Conservation (phyloP, 768 basidiomycete species). For the Cystoderma amianthinum region DNA sequence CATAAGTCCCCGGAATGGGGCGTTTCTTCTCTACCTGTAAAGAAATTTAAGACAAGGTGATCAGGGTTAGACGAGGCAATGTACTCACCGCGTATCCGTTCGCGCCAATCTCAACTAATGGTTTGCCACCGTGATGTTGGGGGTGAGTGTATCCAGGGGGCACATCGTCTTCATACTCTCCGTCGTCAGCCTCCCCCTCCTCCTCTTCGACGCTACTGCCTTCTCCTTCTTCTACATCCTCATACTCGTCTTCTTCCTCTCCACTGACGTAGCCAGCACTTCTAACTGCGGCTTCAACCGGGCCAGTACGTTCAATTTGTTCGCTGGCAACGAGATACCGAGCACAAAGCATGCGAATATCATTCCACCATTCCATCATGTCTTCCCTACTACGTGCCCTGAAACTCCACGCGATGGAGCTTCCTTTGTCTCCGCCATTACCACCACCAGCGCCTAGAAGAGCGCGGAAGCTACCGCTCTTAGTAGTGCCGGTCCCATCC, state of each 20-base stretch:
- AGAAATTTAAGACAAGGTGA: not conserved
- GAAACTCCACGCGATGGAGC: constrained; percentile 87
- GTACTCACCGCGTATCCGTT: constrained; percentile 61
- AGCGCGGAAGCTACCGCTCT: constrained; percentile 44
- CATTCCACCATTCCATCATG: constrained; percentile 99
- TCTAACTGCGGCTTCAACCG: constrained; percentile 88
- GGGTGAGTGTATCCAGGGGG: constrained; percentile 60
- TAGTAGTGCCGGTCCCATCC: constrained; percentile 67
- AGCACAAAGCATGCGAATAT: constrained; percentile 88
- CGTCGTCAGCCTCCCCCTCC: constrained; percentile 26
- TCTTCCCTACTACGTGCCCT: constrained; percentile 85
- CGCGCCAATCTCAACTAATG: constrained; percentile 30
- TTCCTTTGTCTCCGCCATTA: too few relatives aligned
- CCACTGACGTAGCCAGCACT: constrained; percentile 85
- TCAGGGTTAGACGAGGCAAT: not conserved
- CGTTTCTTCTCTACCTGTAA: constrained; percentile 13
- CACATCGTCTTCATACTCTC: constrained; percentile 38
- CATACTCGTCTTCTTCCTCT: constrained; percentile 57
- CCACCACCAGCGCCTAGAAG: constrained; percentile 20
- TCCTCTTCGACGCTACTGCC: constrained; percentile 28
- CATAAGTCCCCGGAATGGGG: not conserved
- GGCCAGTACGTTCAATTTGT: constrained; percentile 86
- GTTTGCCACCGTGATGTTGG: constrained; percentile 18
- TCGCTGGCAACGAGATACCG: constrained; percentile 92
- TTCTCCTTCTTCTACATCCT: constrained; percentile 35